Conservation (phyloP, 1,284 basidiomycete genomes). For the Exobasidium cylindrosporum region DNA sequence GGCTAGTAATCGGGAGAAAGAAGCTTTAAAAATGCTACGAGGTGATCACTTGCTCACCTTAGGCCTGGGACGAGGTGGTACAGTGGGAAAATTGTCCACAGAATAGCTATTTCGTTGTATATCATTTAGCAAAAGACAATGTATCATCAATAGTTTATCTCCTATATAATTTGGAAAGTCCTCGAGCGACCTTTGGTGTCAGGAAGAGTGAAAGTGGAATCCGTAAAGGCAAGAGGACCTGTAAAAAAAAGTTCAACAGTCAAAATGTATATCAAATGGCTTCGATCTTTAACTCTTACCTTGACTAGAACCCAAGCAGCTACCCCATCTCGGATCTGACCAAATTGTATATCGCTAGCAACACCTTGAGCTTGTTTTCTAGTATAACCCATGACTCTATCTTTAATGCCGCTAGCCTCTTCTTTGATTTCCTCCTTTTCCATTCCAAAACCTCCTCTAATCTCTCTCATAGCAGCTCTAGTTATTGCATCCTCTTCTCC, state of each 20-base stretch:
- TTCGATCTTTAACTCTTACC: too few relatives aligned
- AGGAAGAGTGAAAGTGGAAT: constrained; percentile 16
- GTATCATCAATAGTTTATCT: not conserved
- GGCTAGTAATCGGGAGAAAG: not conserved
- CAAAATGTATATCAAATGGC: too few relatives aligned
- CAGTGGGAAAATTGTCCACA: not conserved
- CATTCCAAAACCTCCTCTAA: constrained; percentile 2
- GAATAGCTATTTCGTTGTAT: not conserved
- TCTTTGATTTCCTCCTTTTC: constrained; percentile 12
- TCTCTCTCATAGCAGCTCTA: constrained; percentile 2
- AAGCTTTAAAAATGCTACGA: constrained; percentile 3
- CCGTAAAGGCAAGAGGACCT: constrained; percentile 16
- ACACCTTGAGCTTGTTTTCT: constrained; percentile 5
- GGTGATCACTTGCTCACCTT: constrained; percentile 1
- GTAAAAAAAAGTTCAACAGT: too few relatives aligned
- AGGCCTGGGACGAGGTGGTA: constrained; percentile 1
- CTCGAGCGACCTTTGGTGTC: constrained; percentile 15
- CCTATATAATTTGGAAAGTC: not conserved
- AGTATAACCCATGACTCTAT: constrained; percentile 7
- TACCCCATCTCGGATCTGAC: constrained; percentile 18
- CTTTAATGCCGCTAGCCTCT: not conserved
- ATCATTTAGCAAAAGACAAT: not conserved
- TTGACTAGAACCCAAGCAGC: constrained; percentile 19
- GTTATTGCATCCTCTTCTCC: constrained; percentile 10
- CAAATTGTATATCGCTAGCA: constrained; percentile 16